Evolutionary conservation across 805 yeast species (phyloP), one percentile per base, ranked within the genome.

Genomic region (Komagataella pastoris): DNA sequence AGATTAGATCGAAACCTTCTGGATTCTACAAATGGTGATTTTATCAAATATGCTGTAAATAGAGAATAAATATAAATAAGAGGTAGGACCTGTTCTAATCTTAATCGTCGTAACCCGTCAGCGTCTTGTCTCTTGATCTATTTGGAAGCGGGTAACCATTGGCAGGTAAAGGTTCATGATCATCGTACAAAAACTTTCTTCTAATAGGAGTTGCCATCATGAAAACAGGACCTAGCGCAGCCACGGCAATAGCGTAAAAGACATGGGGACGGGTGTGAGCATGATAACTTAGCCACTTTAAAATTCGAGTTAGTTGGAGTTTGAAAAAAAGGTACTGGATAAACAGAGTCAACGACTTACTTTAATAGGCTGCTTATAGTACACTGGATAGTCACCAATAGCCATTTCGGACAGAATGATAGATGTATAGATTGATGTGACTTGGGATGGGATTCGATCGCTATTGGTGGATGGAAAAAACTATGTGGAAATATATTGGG

Each of bases 191-290:
- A 63, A 70, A 81, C 64, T 75, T 79, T 67, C 85, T 79, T 75
- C 95, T 81, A 49, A 84, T 59, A 30, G 89, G 88, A 47, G 88
- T 74, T 51, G 76, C 74, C 30, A 74, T 70, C 44, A 85, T 72
- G 52, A 84, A 75, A 4, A 80, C 65, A 10, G 93, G 91, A 3
- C 86, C 88, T 49, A 82, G 63, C 46, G 79, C 62, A 6, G 89
- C 95, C 60, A 85, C 72, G 44, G 73, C 72, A 18, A 79, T 75
- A 24, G 88, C 72, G 61, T 74, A 80, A 63, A 85, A 81, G 56
- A 84, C 71, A 67, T 85, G 88, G 46, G 95, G 95, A 63, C 80
- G 79, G 57, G 77, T 78, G 68, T 85, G 84, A 21, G 90, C 85
- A 58, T 81, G 82, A 68, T 79, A 85, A 64, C 90, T 83, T 57